phyloP scores from a whole-genome alignment of 2,329 filamentous ascomycete genomes.

The Clonostachys sp. region DNA sequence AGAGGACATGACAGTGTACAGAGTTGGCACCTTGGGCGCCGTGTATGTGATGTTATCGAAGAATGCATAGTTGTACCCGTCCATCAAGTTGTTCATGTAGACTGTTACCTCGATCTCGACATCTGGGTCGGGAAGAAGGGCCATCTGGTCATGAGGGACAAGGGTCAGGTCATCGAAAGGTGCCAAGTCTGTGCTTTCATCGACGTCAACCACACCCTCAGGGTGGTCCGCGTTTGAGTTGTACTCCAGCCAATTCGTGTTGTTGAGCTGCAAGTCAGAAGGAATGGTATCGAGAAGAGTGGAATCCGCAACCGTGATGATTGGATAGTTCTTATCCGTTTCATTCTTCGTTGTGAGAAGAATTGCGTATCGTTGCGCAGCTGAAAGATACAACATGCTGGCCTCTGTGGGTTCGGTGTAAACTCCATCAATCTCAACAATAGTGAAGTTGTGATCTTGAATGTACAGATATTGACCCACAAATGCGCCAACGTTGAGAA shows the following conservation, averaged over 20 bases:
- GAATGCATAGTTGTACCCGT: constrained; percentile 54
- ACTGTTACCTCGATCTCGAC: constrained; percentile 59
- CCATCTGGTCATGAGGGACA: constrained; percentile 61
- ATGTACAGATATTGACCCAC: constrained; percentile 63
- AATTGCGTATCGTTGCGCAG: constrained; percentile 63
- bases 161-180: constrained; percentile 72
- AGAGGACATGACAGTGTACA: constrained; percentile 62
- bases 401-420: constrained; percentile 59
- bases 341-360: constrained; percentile 60
- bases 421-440: constrained; percentile 71
- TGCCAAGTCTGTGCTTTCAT: constrained; percentile 69
- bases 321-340: constrained; percentile 59
- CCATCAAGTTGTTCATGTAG: constrained; percentile 55
- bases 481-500: constrained; percentile 72
- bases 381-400: constrained; percentile 59
- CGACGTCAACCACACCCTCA: constrained; percentile 50
- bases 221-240: constrained; percentile 39
- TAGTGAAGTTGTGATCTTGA: constrained; percentile 62
- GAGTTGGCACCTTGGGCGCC: constrained; percentile 58
- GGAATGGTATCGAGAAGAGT: constrained; percentile 67
- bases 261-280: constrained; percentile 60
- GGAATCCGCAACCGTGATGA: constrained; percentile 66
- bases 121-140: constrained; percentile 57
- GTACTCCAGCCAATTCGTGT: constrained; percentile 60
- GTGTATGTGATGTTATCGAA: constrained; percentile 63